phyloP scores from a whole-genome alignment of 2,329 filamentous ascomycete species.

The Epicoccum sorghinum region DNA sequence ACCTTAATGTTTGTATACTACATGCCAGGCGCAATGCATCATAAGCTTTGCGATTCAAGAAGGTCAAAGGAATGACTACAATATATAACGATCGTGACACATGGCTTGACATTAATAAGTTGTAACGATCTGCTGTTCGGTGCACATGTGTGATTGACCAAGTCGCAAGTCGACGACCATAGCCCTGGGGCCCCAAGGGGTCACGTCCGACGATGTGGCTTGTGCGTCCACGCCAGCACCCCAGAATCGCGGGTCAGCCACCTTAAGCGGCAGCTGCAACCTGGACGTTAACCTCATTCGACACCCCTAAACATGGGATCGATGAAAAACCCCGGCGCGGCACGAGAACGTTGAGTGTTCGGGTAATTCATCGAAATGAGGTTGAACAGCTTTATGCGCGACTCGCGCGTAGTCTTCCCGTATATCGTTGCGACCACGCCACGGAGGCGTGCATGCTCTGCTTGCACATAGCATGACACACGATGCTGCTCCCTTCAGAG shows the following conservation, averaged over 20 bases:
- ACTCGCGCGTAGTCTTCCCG: neutral
- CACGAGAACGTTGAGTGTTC: neutral
- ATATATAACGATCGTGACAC: too few species aligned
- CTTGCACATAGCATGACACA: neutral
- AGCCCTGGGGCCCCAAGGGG: too few species aligned
- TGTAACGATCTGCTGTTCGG: too few species aligned
- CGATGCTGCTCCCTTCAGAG: conserved; percentile 10
- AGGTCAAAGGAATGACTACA: too few species aligned
- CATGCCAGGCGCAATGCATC: neutral
- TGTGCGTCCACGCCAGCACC: too few species aligned
- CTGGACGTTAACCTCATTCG: conserved; percentile 2
- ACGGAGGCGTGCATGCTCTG: neutral
- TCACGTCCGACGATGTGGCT: neutral
- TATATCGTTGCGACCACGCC: neutral
- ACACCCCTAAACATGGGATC: neutral
- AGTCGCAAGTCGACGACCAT: too few species aligned
- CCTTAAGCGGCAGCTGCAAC: conserved; percentile 9
- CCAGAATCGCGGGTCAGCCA: conserved; percentile 1
- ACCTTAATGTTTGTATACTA: neutral
- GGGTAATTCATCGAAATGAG: neutral
- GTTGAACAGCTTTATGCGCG: neutral
- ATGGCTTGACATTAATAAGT: too few species aligned
- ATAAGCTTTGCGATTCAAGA: too few species aligned
- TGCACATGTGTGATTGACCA: too few species aligned
- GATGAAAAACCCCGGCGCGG: conserved; percentile 4